A percentile compares a stretch with the other conserved stretches of the same genome.
Evolutionary conservation across 2,329 filamentous ascomycete genomes (phyloP).

Genomic region (Talaromyces marneffei): DNA sequence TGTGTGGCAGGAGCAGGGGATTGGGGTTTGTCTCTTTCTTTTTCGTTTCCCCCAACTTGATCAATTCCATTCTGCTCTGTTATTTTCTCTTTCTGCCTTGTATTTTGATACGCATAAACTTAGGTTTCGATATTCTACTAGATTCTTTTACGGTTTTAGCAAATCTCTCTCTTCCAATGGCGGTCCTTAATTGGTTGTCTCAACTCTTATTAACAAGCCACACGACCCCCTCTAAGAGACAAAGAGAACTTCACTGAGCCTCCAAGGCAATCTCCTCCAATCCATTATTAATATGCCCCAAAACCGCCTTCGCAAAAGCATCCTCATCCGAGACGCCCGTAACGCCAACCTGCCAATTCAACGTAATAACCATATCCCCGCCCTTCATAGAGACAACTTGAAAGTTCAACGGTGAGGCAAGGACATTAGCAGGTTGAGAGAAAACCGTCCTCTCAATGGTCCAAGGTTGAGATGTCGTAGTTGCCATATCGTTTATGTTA

Average conservation of each 20-base stretch:
- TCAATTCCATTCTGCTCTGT: background rate
- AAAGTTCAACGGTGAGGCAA: constrained; percentile 36
- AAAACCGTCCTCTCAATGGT: constrained; percentile 38
- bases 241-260: background rate
- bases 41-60: background rate
- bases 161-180: background rate
- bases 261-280: background rate
- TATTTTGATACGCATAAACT: background rate
- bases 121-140: background rate
- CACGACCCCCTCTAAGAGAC: no score
- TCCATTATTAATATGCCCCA: background rate
- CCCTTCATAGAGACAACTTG: constrained; percentile 38
- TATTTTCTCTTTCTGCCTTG: background rate
- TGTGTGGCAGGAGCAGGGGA: constrained; percentile 4
- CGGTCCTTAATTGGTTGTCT: background rate
- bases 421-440: constrained; percentile 40
- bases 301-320: background rate
- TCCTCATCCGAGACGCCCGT: constrained; percentile 34
- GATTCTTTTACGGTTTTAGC: no score
- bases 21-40: background rate
- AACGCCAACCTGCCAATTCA: constrained; percentile 42
- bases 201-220: background rate
- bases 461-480: background rate
- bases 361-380: constrained; percentile 34
- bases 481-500: background rate